Evolutionary conservation across 345 rosid genomes (phyloP), one percentile per base, ranked within the genome.

Genomic region (Brassica carinata): DNA sequence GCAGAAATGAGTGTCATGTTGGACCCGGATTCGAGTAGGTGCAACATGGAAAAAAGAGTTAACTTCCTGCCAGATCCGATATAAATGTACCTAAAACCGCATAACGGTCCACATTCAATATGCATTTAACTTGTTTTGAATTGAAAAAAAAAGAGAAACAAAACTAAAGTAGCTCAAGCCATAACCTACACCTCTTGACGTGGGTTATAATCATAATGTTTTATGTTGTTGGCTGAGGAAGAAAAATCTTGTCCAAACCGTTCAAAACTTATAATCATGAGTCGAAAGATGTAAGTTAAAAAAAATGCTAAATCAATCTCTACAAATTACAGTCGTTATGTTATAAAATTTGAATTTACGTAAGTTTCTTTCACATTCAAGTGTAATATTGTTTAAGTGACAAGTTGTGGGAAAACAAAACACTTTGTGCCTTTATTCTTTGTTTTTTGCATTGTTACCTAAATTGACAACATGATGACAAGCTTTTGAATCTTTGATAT

Each of bases 401-500:
- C 57, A 64, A 74, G 67, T 63, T 48, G 34, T 19, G 3, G 2
- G 34, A 19, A 26, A 34, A 72, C 40, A 26, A 14, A 13, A 19
- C 33, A 64, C 62, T 75, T 64, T 58, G 57, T 75, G 66, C 62
- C 64, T 69, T 69, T 63, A 13, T 26, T 74, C 51, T 63, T 74
- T 69, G 31, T 48, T 26, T 31, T 33, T 64, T 69, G 19, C 71
- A 26, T 69, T 69, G 76, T 64, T 69, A 27, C 75, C 53, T 70
- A 64, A 64, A 74, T 69, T 75, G 76, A 75, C 76, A 36, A 70
- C 67, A 80, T 62, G 6, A 45, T 78, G 19, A 27, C 57, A 65
- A 72, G 1, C 17, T n/a, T n/a, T n/a, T n/a, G n/a, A n/a, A n/a
- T n/a, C n/a, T n/a, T n/a, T 61, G n/a, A 59, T 18, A 17, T 7